phyloP scores from a whole-genome alignment of 2,329 filamentous ascomycete genomes.

The Colletotrichum sp. region DNA sequence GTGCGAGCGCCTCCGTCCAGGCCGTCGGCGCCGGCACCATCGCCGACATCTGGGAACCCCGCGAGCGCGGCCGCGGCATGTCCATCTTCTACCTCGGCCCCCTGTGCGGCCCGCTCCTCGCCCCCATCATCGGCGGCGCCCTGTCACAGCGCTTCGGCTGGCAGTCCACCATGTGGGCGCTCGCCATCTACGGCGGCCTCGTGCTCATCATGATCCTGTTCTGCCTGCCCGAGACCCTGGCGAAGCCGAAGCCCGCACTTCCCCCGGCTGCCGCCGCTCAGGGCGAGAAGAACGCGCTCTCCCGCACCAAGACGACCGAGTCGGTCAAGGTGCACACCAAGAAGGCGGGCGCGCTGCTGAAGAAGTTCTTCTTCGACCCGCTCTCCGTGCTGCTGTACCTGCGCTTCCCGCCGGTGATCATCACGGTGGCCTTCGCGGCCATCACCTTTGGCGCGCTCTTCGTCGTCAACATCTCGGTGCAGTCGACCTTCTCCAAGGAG shows the following conservation, averaged over 20 bases:
- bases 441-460: conserved; percentile 80
- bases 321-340: conserved; percentile 64
- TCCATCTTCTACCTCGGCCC: conserved; percentile 83
- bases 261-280: neutral
- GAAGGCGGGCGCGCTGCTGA: conserved; percentile 56
- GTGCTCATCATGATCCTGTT: conserved; percentile 63
- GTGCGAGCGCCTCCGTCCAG: conserved; percentile 80
- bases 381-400: conserved; percentile 74
- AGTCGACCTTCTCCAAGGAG: conserved; percentile 67
- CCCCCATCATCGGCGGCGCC: conserved; percentile 76
- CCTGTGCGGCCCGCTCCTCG: conserved; percentile 72
- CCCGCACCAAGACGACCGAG: conserved; percentile 64
- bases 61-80: conserved; percentile 80
- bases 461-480: conserved; percentile 78
- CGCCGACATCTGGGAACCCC: conserved; percentile 78
- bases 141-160: conserved; percentile 74
- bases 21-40: conserved; percentile 85
- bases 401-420: conserved; percentile 73
- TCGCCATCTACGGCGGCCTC: conserved; percentile 71
- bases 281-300: conserved; percentile 29
- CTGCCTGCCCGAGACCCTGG: conserved; percentile 70
- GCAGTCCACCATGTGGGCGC: conserved; percentile 81
- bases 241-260: conserved; percentile 30
- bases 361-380: conserved; percentile 73
- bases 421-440: conserved; percentile 76